Conservation (phyloP, 1,284 basidiomycete genomes). For the Peniophora sp. region DNA sequence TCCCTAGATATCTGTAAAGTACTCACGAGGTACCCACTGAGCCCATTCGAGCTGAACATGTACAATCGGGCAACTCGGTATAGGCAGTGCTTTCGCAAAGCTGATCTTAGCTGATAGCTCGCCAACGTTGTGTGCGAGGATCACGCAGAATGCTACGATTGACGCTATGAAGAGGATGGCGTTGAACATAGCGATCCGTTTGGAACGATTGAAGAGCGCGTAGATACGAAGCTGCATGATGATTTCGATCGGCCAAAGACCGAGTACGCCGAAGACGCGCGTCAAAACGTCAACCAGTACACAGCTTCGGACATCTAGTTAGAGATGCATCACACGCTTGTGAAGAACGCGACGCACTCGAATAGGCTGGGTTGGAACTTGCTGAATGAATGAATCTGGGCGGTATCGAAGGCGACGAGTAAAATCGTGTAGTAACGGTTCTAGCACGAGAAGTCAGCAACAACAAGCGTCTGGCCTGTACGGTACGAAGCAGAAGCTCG, state of each 20-base stretch:
- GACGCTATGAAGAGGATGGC: conserved; percentile 26
- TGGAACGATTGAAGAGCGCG: conserved; percentile 29
- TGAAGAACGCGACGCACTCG: not conserved
- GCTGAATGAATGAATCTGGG: conserved; percentile 32
- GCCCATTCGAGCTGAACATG: conserved; percentile 38
- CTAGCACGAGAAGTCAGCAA: conserved; percentile 13
- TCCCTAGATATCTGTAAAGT: not conserved
- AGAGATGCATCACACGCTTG: not conserved
- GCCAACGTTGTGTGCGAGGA: conserved; percentile 28
- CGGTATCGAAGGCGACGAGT: conserved; percentile 30
- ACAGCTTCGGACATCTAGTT: conserved; percentile 17
- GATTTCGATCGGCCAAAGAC: conserved; percentile 33
- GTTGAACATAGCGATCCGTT: conserved; percentile 23
- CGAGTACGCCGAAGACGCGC: conserved; percentile 29
- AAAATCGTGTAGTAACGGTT: conserved; percentile 36
- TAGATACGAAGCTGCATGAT: conserved; percentile 34
- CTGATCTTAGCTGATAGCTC: conserved; percentile 23
- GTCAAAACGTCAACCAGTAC: conserved; percentile 29
- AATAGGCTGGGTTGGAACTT: conserved; percentile 8
- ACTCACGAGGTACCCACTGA: conserved; percentile 29
- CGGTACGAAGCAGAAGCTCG: conserved; percentile 1
- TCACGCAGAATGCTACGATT: conserved; percentile 28
- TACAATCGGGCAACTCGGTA: conserved; percentile 34
- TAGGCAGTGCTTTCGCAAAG: conserved; percentile 23
- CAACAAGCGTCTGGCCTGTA: not conserved